Conservation (phyloP, 495 filamentous ascomycete genomes). For the Podospora fimiseda region DNA sequence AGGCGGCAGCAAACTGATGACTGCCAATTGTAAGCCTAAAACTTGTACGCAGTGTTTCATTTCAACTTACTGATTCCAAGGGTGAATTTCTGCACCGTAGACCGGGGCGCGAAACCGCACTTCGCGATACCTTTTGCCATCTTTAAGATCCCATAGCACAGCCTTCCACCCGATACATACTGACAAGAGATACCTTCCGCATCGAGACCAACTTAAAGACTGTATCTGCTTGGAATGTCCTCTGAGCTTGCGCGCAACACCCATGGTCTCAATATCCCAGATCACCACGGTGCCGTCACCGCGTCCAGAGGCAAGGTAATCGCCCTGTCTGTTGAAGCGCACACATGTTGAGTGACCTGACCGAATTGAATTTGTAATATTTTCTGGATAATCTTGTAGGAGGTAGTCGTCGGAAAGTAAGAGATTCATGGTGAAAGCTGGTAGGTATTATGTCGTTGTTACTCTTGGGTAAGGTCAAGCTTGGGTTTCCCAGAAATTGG, state of each 20-base stretch:
- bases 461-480: background rate
- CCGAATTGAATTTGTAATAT: conserved; percentile 77
- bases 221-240: conserved; percentile 89
- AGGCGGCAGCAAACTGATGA: conserved; percentile 72
- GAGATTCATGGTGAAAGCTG: conserved; percentile 38
- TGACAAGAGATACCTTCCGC: conserved; percentile 88
- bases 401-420: conserved; percentile 54
- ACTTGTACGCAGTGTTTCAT: no score
- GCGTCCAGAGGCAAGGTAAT: conserved; percentile 88
- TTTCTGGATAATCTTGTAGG: conserved; percentile 90
- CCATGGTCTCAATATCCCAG: conserved; percentile 95
- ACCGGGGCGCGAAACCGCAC: conserved; percentile 86
- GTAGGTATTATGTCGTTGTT: background rate
- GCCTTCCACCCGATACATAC: conserved; percentile 94
- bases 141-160: conserved; percentile 86
- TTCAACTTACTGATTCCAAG: conserved; percentile 81
- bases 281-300: conserved; percentile 91
- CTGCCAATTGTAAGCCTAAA: conserved; percentile 35
- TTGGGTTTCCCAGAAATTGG: background rate
- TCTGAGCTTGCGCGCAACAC: conserved; percentile 83
- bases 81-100: conserved; percentile 92
- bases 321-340: conserved; percentile 88
- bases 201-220: conserved; percentile 86
- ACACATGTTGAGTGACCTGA: conserved; percentile 58
- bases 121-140: conserved; percentile 49